Percentiles rank a stretch among this genome's conserved stretches.
Conservation (phyloP, 305 asterid species). For the Fraxinus latifolia region DNA sequence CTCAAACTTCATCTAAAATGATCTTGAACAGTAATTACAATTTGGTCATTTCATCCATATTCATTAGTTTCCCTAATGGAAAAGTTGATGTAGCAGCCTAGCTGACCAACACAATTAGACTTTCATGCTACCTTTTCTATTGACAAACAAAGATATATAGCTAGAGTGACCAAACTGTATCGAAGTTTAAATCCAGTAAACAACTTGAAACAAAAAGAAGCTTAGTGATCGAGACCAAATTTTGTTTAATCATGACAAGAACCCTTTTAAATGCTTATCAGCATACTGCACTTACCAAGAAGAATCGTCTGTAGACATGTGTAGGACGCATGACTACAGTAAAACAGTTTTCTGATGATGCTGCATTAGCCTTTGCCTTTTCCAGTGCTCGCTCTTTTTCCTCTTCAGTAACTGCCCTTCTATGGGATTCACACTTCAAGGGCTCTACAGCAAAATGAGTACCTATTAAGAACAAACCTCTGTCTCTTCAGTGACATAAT, state of each 20-base stretch:
- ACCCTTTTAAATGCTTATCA: neutral
- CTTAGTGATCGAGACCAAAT: neutral
- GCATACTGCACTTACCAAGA: constrained; percentile 24
- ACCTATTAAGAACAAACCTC: neutral
- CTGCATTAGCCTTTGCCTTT: constrained; percentile 24
- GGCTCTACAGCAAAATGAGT: constrained; percentile 4
- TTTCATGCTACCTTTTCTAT: neutral
- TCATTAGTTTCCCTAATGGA: neutral
- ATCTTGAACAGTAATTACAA: neutral
- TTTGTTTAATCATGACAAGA: neutral
- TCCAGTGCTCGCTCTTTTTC: constrained; percentile 25
- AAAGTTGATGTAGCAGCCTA: neutral
- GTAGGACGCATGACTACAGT: constrained; percentile 32
- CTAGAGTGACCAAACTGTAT: neutral
- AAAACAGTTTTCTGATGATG: constrained; percentile 23
- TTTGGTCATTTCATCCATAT: neutral
- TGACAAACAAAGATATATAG: neutral
- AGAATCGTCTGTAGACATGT: constrained; percentile 32
- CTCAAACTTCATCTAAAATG: neutral
- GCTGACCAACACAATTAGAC: neutral
- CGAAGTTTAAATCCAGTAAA: neutral
- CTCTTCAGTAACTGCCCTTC: constrained; percentile 31
- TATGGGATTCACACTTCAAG: constrained; percentile 18
- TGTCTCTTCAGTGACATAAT: neutral
- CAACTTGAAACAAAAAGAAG: constrained; percentile 3